Conservation (phyloP, 2,329 filamentous ascomycete genomes). For the Ilyonectria robusta region DNA sequence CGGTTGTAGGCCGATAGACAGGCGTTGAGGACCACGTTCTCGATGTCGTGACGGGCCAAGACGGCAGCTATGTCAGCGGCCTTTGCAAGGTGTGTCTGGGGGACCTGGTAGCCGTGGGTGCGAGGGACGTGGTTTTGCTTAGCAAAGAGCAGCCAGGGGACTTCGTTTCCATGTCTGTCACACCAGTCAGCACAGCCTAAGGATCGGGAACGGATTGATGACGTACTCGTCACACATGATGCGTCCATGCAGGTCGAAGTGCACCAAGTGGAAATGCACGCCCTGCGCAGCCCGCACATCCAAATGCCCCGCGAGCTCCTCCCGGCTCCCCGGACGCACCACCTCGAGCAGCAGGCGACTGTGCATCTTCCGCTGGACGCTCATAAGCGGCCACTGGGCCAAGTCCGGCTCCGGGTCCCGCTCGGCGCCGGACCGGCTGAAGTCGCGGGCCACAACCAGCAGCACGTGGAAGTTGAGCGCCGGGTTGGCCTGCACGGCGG, state of each 20-base stretch:
- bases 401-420: conserved; percentile 24
- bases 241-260: conserved; percentile 25
- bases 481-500: conserved; percentile 23
- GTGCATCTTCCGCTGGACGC: conserved; percentile 20
- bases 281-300: conserved; percentile 18
- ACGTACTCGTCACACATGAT: conserved; percentile 22
- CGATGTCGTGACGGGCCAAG: conserved; percentile 13
- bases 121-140: conserved; percentile 11
- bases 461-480: conserved; percentile 19
- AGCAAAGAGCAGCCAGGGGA: conserved; percentile 28
- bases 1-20: conserved; percentile 27
- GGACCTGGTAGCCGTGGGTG: conserved; percentile 20
- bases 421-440: conserved; percentile 17
- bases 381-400: conserved; percentile 30
- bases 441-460: conserved; percentile 28
- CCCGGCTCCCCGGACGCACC: conserved; percentile 26
- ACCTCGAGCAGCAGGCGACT: conserved; percentile 25
- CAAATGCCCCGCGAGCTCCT: conserved; percentile 24
- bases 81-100: conserved; percentile 26
- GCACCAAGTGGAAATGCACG: conserved; percentile 20
- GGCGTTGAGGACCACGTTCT: conserved; percentile 29
- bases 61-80: conserved; percentile 19
- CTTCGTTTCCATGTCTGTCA: conserved; percentile 13
- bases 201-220: background rate
- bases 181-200: background rate